Evolutionary conservation across 441 rosid genomes (phyloP), one percentile per base, ranked within the genome.

Genomic region (Dalechampia spathulata): DNA sequence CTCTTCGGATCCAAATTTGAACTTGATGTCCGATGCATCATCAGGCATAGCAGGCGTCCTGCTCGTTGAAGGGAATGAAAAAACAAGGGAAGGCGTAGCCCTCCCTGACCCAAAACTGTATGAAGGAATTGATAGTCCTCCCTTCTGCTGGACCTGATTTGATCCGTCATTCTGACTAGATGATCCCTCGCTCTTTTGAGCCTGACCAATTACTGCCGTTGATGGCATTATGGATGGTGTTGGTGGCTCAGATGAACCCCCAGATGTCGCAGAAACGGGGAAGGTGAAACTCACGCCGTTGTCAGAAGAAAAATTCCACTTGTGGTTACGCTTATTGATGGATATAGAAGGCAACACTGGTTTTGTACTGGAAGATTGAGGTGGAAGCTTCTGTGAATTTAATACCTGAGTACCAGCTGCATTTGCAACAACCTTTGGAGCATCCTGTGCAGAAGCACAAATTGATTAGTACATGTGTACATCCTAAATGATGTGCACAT

Each of bases 151-250:
- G 46, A 49, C 62, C 69, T 26, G 41, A 37, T 0, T 13, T 37
- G 41, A 37, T 37, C 13, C 15, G 11, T 37, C 41, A 37, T 14
- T n/a, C 15, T 26, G 87, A 66, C 62, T 42, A 19, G 79, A 72
- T 4, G 61, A 54, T 26, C 48, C 86, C 54, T 78, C 83, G 32
- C 61, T 54, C 34, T 61, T 74, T 25, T 65, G 75, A 49, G 47
- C 62, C 69, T 27, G 55, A 45, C 39, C 65, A 55, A 70, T 56
- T 55, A 67, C 54, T 43, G 83, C 57, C 40, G 61, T 45, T 15
- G 71, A 74, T 34, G 96, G 95, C 71, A 70, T 55, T 72, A 83
- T 65, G 39, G 98, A 72, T 5, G 96, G 95, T 0, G 96, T 84
- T 30, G 94, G 95, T 32, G 88, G 91, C 78, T 88, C 93, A 21